These are phyloP conservation scores for Solanum pimpinellifolium DNA, from an alignment of 257 asterid species.

Conservation along the genomic window DNA sequence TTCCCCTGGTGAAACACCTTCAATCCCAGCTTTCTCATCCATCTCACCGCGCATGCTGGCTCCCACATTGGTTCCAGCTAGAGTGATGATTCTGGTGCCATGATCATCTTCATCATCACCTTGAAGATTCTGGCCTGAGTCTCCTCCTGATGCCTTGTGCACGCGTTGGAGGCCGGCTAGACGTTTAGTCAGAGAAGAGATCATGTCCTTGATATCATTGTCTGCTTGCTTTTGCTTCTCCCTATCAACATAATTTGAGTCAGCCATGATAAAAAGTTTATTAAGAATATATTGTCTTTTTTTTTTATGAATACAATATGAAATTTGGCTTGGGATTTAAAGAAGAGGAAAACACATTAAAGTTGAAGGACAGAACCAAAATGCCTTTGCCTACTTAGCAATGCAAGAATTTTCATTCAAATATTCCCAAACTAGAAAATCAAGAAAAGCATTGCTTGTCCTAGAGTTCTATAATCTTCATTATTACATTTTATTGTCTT, in stretches of 20 bases:
- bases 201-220: slow-evolving; percentile 46
- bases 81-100: slow-evolving; percentile 63
- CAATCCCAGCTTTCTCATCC: slow-evolving; percentile 24
- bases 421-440: neutral
- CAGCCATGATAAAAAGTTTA: slow-evolving; percentile 3
- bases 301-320: neutral
- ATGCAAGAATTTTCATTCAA: slow-evolving; percentile 22
- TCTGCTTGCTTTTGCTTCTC: slow-evolving; percentile 37
- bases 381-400: slow-evolving; percentile 16
- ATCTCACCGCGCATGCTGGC: slow-evolving; percentile 76
- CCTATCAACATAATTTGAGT: slow-evolving; percentile 9
- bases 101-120: slow-evolving; percentile 25
- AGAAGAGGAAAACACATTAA: neutral
- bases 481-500: neutral
- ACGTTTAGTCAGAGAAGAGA: slow-evolving; percentile 49
- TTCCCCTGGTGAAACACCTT: slow-evolving; percentile 18
- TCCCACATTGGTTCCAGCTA: slow-evolving; percentile 75
- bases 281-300: neutral
- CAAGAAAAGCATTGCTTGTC: slow-evolving; percentile 37
- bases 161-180: slow-evolving; percentile 30
- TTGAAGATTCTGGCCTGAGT: neutral
- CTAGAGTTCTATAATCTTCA: slow-evolving; percentile 11
- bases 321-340: slow-evolving; percentile 12
- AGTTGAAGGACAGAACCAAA: slow-evolving; percentile 1
- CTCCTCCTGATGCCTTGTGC: slow-evolving; percentile 27